A percentile compares a stretch with the other conserved stretches of the same genome.
Evolutionary conservation across 495 filamentous ascomycete genomes (phyloP).

Genomic region (Entonaema liquescens): DNA sequence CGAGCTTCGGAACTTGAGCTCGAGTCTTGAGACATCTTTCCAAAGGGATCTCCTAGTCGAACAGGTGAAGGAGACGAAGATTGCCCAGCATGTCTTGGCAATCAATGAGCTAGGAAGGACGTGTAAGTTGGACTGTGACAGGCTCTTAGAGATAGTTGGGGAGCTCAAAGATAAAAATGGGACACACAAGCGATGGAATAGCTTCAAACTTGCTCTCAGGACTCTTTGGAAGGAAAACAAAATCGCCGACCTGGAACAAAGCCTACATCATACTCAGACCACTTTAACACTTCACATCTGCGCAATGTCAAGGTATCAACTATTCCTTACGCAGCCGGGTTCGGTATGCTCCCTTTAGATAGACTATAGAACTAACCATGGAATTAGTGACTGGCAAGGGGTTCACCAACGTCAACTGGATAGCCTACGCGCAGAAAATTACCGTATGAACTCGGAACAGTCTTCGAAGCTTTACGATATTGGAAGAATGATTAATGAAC

Average conservation of each 20-base stretch:
- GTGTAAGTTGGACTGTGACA: conserved; percentile 7
- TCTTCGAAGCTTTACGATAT: neutral
- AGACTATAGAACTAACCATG: neutral
- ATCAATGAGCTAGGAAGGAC: neutral
- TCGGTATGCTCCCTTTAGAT: no score
- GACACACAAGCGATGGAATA: neutral
- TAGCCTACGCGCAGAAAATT: neutral
- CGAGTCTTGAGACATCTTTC: neutral
- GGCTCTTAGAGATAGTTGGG: neutral
- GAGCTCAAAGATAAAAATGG: conserved; percentile 12
- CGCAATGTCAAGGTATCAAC: conserved; percentile 3
- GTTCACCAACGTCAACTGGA: neutral
- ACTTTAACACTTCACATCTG: conserved; percentile 25
- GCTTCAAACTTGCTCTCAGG: conserved; percentile 10
- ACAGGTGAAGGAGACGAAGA: neutral
- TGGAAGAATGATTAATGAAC: neutral
- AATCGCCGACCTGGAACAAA: conserved; percentile 15
- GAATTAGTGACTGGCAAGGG: neutral
- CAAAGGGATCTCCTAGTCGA: neutral
- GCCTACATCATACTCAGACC: conserved; percentile 5
- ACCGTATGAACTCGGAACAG: neutral
- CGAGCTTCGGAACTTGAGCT: neutral
- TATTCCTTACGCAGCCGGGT: no score
- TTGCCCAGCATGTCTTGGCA: neutral
- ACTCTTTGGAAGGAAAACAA: conserved; percentile 17